Percentiles rank a stretch among this genome's conserved stretches.
phyloP scores from a whole-genome alignment of 352 stramenopile genomes.

The Bremia lactucae region DNA sequence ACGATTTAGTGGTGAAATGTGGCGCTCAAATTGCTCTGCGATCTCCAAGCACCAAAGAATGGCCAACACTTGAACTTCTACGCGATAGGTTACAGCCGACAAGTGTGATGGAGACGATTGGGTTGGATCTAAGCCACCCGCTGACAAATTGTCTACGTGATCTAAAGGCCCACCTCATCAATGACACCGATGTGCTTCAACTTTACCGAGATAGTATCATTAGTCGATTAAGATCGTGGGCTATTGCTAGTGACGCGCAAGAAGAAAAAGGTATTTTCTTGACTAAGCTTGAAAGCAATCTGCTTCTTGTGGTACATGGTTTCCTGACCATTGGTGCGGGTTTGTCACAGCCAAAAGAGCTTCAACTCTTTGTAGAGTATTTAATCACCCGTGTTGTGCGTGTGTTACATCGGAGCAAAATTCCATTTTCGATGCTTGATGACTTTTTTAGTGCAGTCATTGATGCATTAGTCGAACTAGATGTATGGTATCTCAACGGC shows the following conservation, averaged over 20 bases:
- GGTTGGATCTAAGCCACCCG: conserved; percentile 47
- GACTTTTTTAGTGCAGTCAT: conserved; percentile 56
- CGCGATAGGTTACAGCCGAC: conserved; percentile 42
- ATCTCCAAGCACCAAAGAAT: conserved; percentile 18
- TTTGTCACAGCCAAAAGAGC: conserved; percentile 64
- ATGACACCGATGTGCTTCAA: conserved; percentile 49
- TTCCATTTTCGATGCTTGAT: conserved; percentile 31
- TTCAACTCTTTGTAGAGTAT: conserved; percentile 59
- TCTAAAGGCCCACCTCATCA: conserved; percentile 67
- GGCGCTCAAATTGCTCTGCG: conserved; percentile 36
- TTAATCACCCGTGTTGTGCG: conserved; percentile 46
- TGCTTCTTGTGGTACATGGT: conserved; percentile 56
- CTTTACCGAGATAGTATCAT: conserved; percentile 40
- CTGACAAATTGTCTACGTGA: conserved; percentile 62
- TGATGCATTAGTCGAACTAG: conserved; percentile 47
- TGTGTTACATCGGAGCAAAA: conserved; percentile 47
- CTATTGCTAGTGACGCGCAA: conserved; percentile 4
- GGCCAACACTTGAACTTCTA: conserved; percentile 39
- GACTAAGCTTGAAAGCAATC: conserved; percentile 29
- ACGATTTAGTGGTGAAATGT: conserved; percentile 31
- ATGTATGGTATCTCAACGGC: conserved; percentile 67
- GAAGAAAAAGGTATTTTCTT: conserved; percentile 13
- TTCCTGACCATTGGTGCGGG: conserved; percentile 63
- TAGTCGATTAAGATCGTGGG: conserved; percentile 13
- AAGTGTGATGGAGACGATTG: conserved; percentile 43